Conservation (phyloP, 2,329 filamentous ascomycete genomes). For the Drechslerella stenobrocha region DNA sequence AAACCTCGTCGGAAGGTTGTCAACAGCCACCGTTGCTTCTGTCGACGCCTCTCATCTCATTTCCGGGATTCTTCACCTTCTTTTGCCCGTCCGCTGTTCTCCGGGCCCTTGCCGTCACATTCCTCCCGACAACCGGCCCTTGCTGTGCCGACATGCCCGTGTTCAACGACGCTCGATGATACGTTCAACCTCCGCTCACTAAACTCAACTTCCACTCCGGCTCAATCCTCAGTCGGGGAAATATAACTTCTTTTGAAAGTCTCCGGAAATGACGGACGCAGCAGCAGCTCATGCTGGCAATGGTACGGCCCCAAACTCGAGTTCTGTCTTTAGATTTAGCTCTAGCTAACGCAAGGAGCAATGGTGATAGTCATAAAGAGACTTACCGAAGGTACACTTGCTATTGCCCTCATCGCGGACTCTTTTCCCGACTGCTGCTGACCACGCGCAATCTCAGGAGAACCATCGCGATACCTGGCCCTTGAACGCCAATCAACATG, state of each 20-base stretch:
- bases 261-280: constrained; percentile 47
- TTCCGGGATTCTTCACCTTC: constrained; percentile 3
- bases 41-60: constrained; percentile 6
- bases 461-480: constrained; percentile 19
- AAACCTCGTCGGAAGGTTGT: constrained; percentile 5
- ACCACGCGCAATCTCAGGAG: constrained; percentile 13
- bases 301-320: too few relatives aligned
- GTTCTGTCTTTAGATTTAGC: background rate
- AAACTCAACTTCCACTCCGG: constrained; percentile 11
- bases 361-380: constrained; percentile 24
- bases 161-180: constrained; percentile 44
- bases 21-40: constrained; percentile 35
- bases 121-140: constrained; percentile 1
- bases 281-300: constrained; percentile 38
- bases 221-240: constrained; percentile 18
- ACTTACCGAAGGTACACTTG: constrained; percentile 33
- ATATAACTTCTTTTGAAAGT: constrained; percentile 10
- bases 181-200: constrained; percentile 12
- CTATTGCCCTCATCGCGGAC: background rate
- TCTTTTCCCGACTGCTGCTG: constrained; percentile 6
- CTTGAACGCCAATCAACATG: constrained; percentile 47
- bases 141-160: constrained; percentile 42
- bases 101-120: background rate
- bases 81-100: constrained; percentile 7
- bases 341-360: constrained; percentile 15